These are phyloP conservation scores for Zygosaccharomyces pseudobailii DNA, from an alignment of 1,139 yeast genomes.

Conservation along the genomic window DNA sequence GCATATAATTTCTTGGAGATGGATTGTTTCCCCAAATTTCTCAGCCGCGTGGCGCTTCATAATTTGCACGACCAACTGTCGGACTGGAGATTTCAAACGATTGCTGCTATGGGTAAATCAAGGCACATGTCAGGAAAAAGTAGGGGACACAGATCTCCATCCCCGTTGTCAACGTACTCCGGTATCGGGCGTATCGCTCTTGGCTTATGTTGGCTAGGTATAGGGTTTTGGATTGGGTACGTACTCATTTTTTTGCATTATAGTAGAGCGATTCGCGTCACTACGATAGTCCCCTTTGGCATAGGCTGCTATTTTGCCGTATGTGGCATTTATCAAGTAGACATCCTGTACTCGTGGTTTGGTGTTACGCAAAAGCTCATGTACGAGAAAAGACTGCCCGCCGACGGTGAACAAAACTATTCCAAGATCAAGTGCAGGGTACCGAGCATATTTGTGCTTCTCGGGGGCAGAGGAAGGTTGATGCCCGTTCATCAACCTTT, in stretches of 20 bases:
- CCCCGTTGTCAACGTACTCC: constrained; percentile 38
- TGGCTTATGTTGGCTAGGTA: constrained; percentile 69
- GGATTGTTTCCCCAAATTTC: constrained; percentile 84
- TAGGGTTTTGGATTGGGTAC: constrained; percentile 89
- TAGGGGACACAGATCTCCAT: constrained; percentile 17
- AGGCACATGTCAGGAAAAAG: not conserved
- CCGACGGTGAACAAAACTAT: constrained; percentile 3
- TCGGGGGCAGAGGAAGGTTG: constrained; percentile 38
- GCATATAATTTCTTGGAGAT: constrained; percentile 86
- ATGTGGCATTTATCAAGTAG: constrained; percentile 71
- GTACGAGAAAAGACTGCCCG: constrained; percentile 28
- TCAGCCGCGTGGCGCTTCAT: constrained; percentile 73
- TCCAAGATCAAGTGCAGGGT: constrained; percentile 13
- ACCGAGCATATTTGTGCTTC: constrained; percentile 22
- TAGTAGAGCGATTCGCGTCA: constrained; percentile 64
- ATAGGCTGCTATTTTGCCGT: constrained; percentile 69
- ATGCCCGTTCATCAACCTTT: constrained; percentile 65
- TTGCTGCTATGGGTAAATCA: not conserved
- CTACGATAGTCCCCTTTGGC: constrained; percentile 68
- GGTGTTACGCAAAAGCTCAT: constrained; percentile 60
- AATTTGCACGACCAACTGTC: constrained; percentile 60
- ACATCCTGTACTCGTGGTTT: constrained; percentile 69
- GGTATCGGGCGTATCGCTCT: constrained; percentile 53
- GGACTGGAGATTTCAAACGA: constrained; percentile 31
- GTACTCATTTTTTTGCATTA: constrained; percentile 66